A percentile compares a stretch with the other conserved stretches of the same genome.
These are phyloP conservation scores for Podaxis sp. DNA, from an alignment of 768 basidiomycete species.

Conservation along the genomic window DNA sequence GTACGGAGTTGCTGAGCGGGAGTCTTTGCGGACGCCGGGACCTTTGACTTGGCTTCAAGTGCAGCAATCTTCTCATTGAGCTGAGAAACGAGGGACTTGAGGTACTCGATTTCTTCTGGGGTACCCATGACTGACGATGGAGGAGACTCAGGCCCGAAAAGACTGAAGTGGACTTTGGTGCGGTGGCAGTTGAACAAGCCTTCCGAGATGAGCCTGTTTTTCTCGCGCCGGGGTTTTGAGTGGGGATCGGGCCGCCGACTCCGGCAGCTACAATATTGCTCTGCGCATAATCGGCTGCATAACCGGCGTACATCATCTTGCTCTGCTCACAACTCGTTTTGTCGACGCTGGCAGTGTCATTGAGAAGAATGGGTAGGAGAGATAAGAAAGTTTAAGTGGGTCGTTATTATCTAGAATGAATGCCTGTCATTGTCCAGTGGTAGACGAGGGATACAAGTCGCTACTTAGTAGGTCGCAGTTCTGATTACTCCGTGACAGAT, in stretches of 20 bases:
- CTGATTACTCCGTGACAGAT: too few relatives aligned
- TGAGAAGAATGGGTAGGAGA: too few relatives aligned
- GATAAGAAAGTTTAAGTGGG: too few relatives aligned
- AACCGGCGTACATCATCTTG: background rate
- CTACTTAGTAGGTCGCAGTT: too few relatives aligned
- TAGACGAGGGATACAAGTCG: too few relatives aligned
- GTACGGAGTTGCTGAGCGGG: slow-evolving; percentile 81
- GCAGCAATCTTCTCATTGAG: slow-evolving; percentile 84
- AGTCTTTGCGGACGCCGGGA: slow-evolving; percentile 35
- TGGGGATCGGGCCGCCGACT: background rate
- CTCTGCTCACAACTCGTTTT: background rate
- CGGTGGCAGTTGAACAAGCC: background rate
- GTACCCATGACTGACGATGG: slow-evolving; percentile 44
- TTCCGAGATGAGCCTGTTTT: slow-evolving; percentile 4
- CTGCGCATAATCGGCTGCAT: background rate
- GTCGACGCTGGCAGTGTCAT: background rate
- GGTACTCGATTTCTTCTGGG: slow-evolving; percentile 84
- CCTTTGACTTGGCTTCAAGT: slow-evolving; percentile 70
- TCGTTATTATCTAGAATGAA: too few relatives aligned
- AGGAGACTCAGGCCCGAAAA: slow-evolving; percentile 8
- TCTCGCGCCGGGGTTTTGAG: background rate
- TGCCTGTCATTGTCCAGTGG: too few relatives aligned
- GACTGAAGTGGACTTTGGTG: slow-evolving; percentile 9
- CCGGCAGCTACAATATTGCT: slow-evolving; percentile 19
- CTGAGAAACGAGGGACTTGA: slow-evolving; percentile 88